phyloP scores from a whole-genome alignment of 768 basidiomycete species.

The Russula earlei region DNA sequence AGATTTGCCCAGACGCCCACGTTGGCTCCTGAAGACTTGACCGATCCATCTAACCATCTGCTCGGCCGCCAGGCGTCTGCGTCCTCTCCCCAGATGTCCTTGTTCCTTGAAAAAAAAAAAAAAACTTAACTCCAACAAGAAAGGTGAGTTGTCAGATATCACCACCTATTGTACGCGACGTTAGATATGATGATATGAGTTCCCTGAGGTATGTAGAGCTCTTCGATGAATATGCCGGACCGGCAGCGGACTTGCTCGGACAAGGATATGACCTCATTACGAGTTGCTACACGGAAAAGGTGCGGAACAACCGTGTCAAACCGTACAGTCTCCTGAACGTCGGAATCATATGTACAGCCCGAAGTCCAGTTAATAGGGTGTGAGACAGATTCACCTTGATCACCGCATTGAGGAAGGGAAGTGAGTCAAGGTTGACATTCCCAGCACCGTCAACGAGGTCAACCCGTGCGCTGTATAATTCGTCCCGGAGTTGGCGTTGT shows the following conservation, averaged over 20 bases:
- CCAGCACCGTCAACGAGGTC: neutral
- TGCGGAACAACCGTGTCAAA: conserved; percentile 19
- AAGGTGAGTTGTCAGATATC: neutral
- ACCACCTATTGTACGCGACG: conserved; percentile 11
- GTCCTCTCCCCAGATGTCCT: conserved; percentile 9
- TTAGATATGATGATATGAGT: conserved; percentile 8
- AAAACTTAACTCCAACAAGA: neutral
- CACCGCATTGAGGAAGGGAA: conserved; percentile 12
- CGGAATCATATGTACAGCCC: neutral
- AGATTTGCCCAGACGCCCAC: conserved; percentile 10
- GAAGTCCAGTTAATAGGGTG: neutral
- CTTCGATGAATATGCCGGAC: conserved; percentile 2
- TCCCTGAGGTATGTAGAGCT: neutral
- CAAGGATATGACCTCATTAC: conserved; percentile 23
- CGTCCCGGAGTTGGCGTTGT: conserved; percentile 14
- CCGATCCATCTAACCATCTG: conserved; percentile 9
- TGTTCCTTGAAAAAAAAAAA: neutral
- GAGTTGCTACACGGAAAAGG: conserved; percentile 17
- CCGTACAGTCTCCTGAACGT: conserved; percentile 22
- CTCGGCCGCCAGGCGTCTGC: conserved; percentile 14
- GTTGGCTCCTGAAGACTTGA: neutral
- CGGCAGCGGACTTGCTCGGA: neutral
- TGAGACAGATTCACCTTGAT: conserved; percentile 11
- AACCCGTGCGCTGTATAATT: conserved; percentile 1
- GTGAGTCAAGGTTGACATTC: neutral